Evolutionary conservation across 2,329 filamentous ascomycete species (phyloP), one percentile per base, ranked within the genome.

Genomic region (Calonectria naviculata): DNA sequence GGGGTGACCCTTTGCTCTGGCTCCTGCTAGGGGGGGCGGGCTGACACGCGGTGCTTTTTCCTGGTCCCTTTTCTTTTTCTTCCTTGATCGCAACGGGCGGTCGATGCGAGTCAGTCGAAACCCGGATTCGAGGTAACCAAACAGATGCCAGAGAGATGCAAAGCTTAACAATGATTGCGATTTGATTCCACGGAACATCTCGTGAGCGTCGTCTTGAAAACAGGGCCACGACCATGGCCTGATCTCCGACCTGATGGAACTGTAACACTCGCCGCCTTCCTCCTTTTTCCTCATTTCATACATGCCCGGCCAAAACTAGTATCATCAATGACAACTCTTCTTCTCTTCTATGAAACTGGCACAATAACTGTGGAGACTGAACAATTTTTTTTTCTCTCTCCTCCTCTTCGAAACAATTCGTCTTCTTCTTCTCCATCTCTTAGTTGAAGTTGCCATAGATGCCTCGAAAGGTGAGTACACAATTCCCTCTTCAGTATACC

Each of bases 381-480:
- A 21, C 42, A 29, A 13, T 34, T 29, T 38, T 56, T 7, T 24
- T 17, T 24, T 4, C 36, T 38, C 36, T 38, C 8, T 42, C 21
- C 31, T 58, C 52, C 34, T 21, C 34, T 36, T 9, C 24, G 29
- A 42, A 42, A 24, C 17, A 61, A 44, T 24, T 61, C 38, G 26
- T 31, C 47, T 19, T n/a, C 8, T 41, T 12, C 6, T 61, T 61
- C 24, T 61, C 28, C 24, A 21, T 44, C 36, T 44, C 24, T 29
- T 21, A 9, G n/a, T 60, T 29, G 10, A 36, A 38, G 46, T 31
- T 47, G 19, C 60, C 67, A 36, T 47, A 63, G 68, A 71, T 67
- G 64, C 63, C 68, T 36, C 64, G 68, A 71, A 71, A 70, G 56
- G 67, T 70, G 62, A 66, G 56, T 58, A 9, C 52, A 21, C 52